Percentiles rank a stretch among this genome's conserved stretches.
Evolutionary conservation across 768 basidiomycete genomes (phyloP).

Genomic region (Tulasnella sp.): DNA sequence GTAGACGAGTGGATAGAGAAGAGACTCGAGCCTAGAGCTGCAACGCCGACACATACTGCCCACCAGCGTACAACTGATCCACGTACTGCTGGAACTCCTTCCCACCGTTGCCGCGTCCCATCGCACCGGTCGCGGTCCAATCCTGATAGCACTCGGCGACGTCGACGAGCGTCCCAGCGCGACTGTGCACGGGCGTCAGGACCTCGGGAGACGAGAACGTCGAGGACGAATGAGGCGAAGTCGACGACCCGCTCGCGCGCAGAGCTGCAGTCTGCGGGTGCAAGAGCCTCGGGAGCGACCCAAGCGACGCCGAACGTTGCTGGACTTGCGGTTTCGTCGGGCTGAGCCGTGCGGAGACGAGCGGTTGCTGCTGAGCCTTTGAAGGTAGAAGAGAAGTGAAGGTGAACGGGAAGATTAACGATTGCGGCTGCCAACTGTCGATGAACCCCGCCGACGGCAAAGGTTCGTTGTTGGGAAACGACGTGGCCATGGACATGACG

Average conservation of each 20-base stretch:
- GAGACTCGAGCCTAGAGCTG: neutral
- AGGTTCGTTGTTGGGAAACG: neutral
- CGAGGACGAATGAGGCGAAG: neutral
- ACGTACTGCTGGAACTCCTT: neutral
- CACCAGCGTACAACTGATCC: neutral
- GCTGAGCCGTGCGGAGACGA: neutral
- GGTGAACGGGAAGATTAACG: neutral
- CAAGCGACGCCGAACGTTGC: neutral
- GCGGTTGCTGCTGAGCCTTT: neutral
- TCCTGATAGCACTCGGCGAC: neutral
- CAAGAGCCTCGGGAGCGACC: neutral
- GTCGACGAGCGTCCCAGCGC: constrained; percentile 1
- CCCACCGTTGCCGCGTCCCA: neutral
- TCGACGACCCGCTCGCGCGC: neutral
- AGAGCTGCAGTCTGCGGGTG: constrained; percentile 10
- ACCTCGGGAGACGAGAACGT: constrained; percentile 10
- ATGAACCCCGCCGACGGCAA: neutral
- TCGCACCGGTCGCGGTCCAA: too few relatives aligned
- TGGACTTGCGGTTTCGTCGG: neutral
- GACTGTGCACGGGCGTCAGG: constrained; percentile 4
- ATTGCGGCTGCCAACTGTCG: neutral
- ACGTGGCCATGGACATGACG: neutral
- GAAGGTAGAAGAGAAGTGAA: neutral
- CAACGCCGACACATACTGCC: neutral
- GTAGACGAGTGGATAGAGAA: neutral